These are phyloP conservation scores for Naganishia vishniacii DNA, from an alignment of 768 basidiomycete genomes.

Conservation along the genomic window DNA sequence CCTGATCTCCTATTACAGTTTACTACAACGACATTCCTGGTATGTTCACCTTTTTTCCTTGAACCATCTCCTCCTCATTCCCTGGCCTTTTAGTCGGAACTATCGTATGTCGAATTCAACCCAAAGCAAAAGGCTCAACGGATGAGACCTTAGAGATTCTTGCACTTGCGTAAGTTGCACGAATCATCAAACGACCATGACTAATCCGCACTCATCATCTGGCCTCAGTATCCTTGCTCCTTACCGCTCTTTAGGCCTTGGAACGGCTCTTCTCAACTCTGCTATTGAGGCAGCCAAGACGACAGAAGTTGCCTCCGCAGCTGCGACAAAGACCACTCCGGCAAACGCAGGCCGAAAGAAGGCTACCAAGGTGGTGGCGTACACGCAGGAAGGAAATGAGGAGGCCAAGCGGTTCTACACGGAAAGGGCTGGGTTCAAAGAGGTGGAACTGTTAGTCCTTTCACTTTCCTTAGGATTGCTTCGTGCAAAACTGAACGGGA, in stretches of 20 bases:
- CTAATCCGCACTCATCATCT: neutral
- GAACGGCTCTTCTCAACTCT: conserved; percentile 38
- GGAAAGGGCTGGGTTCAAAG: conserved; percentile 42
- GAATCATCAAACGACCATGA: neutral
- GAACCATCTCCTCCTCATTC: too few relatives aligned
- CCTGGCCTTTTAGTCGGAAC: conserved; percentile 35
- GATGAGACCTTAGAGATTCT: conserved; percentile 41
- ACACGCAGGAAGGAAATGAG: conserved; percentile 43
- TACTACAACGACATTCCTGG: conserved; percentile 47
- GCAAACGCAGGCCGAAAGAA: conserved; percentile 33
- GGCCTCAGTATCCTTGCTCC: conserved; percentile 42
- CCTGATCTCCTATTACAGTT: conserved; percentile 28
- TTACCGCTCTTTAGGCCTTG: conserved; percentile 43
- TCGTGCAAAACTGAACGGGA: neutral
- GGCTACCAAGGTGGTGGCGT: conserved; percentile 38
- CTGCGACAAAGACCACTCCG: conserved; percentile 36
- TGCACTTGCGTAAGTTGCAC: conserved; percentile 40
- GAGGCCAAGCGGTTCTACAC: conserved; percentile 44
- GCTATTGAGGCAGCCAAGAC: conserved; percentile 36
- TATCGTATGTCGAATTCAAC: conserved; percentile 37
- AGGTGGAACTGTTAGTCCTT: conserved; percentile 37
- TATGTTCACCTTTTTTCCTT: neutral
- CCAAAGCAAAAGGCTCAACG: conserved; percentile 28
- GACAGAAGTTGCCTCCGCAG: conserved; percentile 34
- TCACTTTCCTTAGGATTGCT: too few relatives aligned